A percentile compares a stretch with the other conserved stretches of the same genome.
phyloP scores from a whole-genome alignment of 768 basidiomycete genomes.

The Kwoniella bestiolae region DNA sequence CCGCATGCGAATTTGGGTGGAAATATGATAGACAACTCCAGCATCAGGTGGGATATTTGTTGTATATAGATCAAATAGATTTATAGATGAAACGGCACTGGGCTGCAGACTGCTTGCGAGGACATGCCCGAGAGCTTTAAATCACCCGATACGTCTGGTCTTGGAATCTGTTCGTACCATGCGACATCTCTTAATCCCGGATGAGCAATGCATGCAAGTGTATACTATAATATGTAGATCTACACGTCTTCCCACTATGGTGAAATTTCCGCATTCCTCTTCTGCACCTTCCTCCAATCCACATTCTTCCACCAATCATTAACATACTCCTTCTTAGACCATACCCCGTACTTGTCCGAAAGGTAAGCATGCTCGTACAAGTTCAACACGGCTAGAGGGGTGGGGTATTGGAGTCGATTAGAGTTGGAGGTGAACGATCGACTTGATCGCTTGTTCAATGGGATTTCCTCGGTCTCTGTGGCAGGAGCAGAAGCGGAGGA shows the following conservation, averaged over 20 bases:
- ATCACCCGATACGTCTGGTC: no score
- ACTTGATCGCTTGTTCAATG: constrained; percentile 4
- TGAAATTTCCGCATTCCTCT: constrained; percentile 19
- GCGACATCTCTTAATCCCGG: not conserved
- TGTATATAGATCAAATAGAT: not conserved
- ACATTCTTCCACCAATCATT: constrained; percentile 52
- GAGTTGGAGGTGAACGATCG: constrained; percentile 7
- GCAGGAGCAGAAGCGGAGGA: constrained; percentile 3
- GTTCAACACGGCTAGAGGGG: constrained; percentile 51
- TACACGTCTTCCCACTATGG: not conserved
- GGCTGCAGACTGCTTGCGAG: no score
- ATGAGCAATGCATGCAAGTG: not conserved
- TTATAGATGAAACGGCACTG: not conserved
- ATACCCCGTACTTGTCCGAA: constrained; percentile 47
- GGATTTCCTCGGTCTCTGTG: not conserved
- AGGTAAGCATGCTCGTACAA: constrained; percentile 55
- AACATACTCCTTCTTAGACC: constrained; percentile 50
- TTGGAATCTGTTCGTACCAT: no score
- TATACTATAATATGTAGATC: not conserved
- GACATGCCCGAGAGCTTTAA: no score
- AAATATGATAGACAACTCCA: no score
- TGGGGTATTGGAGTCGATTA: constrained; percentile 23
- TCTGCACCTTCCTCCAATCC: constrained; percentile 47
- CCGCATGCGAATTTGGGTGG: no score
- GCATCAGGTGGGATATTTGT: not conserved